Evolutionary conservation across 1,284 basidiomycete species (phyloP).

Genomic region (Heimioporus punctisporus): DNA sequence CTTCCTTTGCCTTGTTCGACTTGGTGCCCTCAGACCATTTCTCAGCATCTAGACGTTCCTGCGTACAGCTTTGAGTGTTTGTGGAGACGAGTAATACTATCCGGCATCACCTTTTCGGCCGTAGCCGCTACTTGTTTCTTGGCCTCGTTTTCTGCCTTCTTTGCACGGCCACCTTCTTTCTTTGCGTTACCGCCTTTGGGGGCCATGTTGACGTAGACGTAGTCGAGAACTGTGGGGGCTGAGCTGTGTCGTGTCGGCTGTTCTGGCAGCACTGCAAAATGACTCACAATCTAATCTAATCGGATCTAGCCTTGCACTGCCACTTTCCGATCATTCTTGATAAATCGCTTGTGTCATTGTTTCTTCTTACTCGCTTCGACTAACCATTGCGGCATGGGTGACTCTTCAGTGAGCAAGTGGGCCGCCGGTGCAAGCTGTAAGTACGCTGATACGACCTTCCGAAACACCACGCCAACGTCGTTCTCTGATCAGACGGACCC

Average conservation of each 20-base stretch:
- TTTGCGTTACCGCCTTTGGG: conserved; percentile 89
- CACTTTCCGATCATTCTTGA: conserved; percentile 14
- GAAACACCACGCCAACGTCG: background rate
- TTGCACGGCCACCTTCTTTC: conserved; percentile 86
- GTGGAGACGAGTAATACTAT: too few species aligned
- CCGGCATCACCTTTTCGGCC: conserved; percentile 65
- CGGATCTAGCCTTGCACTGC: conserved; percentile 21
- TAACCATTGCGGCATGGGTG: conserved; percentile 22
- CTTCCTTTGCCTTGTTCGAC: conserved; percentile 66
- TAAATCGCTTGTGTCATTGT: conserved; percentile 7
- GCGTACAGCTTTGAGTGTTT: too few species aligned
- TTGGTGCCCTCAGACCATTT: conserved; percentile 79
- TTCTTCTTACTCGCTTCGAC: background rate
- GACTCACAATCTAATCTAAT: conserved; percentile 35
- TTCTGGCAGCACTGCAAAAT: conserved; percentile 1
- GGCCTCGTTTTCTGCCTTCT: conserved; percentile 93
- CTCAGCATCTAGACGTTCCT: conserved; percentile 81
- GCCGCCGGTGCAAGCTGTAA: conserved; percentile 33
- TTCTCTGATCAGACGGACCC: conserved; percentile 61
- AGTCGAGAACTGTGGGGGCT: conserved; percentile 1
- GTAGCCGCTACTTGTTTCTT: conserved; percentile 68
- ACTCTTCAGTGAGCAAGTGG: conserved; percentile 28
- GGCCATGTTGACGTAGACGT: conserved; percentile 59
- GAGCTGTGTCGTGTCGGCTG: background rate
- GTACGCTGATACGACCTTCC: conserved; percentile 4